phyloP scores from a whole-genome alignment of 345 rosid genomes.

The Populus euphratica region DNA sequence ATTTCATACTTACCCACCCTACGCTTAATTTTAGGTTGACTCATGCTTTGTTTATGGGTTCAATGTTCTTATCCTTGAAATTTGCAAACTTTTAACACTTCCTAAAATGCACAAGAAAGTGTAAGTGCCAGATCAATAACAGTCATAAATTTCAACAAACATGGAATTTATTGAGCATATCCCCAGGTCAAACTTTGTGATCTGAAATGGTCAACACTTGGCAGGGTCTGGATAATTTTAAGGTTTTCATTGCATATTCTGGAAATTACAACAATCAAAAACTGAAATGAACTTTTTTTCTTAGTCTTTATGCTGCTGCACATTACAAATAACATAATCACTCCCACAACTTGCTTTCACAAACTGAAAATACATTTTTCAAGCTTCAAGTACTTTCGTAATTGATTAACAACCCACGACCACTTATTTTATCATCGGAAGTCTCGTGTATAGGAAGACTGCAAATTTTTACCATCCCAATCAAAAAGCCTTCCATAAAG shows the following conservation, averaged over 20 bases:
- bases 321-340: too few species aligned
- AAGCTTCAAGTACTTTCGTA: background rate
- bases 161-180: background rate
- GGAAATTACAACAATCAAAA: background rate
- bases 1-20: constrained; percentile 87
- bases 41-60: constrained; percentile 34
- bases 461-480: too few species aligned
- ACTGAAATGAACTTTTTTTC: background rate
- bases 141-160: background rate
- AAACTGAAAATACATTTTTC: background rate
- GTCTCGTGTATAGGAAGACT: too few species aligned
- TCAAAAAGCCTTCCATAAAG: background rate
- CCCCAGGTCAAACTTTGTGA: background rate
- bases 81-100: constrained; percentile 6
- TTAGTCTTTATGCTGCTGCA: background rate
- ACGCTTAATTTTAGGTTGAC: constrained; percentile 69
- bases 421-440: too few species aligned
- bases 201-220: background rate
- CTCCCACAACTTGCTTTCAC: background rate
- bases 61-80: constrained; percentile 5
- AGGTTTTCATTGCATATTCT: background rate
- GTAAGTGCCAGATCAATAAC: constrained; percentile 5
- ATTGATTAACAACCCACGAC: background rate
- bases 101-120: constrained; percentile 18
- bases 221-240: background rate